Conservation (phyloP, 176 grass and related monocot genomes). For the Aegilops speltoides region DNA sequence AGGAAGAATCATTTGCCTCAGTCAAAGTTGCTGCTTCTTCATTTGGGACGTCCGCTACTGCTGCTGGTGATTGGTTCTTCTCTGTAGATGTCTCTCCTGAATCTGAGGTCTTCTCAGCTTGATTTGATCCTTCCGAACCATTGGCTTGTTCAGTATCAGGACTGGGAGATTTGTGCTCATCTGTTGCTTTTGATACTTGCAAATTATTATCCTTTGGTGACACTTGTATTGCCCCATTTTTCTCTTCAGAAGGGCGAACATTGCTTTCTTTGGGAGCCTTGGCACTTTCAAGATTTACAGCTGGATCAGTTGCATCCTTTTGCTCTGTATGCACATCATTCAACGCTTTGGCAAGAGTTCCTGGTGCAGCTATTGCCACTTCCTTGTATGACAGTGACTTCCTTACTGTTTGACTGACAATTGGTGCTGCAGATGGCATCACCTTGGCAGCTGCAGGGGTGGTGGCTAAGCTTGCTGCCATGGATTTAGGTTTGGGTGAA, state of each 20-base stretch:
- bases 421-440: constrained; percentile 42
- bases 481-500: constrained; percentile 55
- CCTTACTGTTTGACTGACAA: constrained; percentile 56
- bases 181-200: constrained; percentile 34
- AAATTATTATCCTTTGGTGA: constrained; percentile 40
- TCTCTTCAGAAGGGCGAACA: constrained; percentile 40
- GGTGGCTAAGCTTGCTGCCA: constrained; percentile 43
- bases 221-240: constrained; percentile 41
- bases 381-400: constrained; percentile 98
- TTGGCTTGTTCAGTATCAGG: constrained; percentile 18
- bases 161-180: constrained; percentile 34
- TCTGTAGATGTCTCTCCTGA: constrained; percentile 22
- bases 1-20: constrained; percentile 59
- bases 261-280: constrained; percentile 34
- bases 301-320: constrained; percentile 36
- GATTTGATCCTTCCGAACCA: constrained; percentile 28
- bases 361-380: constrained; percentile 89
- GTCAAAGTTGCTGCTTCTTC: constrained; percentile 40
- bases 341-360: constrained; percentile 75
- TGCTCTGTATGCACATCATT: constrained; percentile 49
- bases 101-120: constrained; percentile 39
- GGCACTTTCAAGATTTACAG: constrained; percentile 38
- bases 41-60: constrained; percentile 36
- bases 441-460: constrained; percentile 44
- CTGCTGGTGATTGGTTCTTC: constrained; percentile 34